A percentile compares a stretch with the other conserved stretches of the same genome.
phyloP scores from a whole-genome alignment of 2,329 filamentous ascomycete species.

The Pseudogymnoascus sp. region DNA sequence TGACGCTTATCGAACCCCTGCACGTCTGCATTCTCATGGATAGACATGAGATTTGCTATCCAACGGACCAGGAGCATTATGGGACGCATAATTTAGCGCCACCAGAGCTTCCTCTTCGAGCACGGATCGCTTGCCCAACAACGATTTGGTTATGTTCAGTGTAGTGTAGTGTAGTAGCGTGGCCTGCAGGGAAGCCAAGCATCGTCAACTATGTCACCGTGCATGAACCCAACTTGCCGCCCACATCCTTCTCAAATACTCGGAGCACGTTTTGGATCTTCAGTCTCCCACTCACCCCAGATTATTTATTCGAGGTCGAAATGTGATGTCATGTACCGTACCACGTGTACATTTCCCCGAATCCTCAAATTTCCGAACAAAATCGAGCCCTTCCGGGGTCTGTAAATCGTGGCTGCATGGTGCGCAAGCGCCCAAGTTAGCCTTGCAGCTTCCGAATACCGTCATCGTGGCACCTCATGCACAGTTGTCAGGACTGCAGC shows the following conservation, averaged over 20 bases:
- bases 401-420: not conserved
- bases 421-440: not conserved
- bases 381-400: not conserved
- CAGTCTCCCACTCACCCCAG: not conserved
- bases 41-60: not conserved
- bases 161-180: not conserved
- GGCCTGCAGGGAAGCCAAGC: not conserved
- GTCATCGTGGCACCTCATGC: not conserved
- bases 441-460: not conserved
- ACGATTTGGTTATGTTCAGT: not conserved
- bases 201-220: not conserved
- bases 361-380: conserved; percentile 2
- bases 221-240: conserved; percentile 1
- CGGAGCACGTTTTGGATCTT: not conserved
- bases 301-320: not conserved
- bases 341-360: conserved; percentile 3
- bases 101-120: not conserved
- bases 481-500: not conserved
- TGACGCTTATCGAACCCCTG: not conserved
- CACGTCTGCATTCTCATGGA: not conserved
- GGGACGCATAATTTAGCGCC: not conserved
- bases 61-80: not conserved
- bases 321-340: conserved; percentile 6
- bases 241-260: not conserved
- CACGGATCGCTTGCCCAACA: not conserved